These are phyloP conservation scores for Alopecurus myosuroides DNA, from an alignment of 176 grass and related monocot genomes.

Conservation along the genomic window DNA sequence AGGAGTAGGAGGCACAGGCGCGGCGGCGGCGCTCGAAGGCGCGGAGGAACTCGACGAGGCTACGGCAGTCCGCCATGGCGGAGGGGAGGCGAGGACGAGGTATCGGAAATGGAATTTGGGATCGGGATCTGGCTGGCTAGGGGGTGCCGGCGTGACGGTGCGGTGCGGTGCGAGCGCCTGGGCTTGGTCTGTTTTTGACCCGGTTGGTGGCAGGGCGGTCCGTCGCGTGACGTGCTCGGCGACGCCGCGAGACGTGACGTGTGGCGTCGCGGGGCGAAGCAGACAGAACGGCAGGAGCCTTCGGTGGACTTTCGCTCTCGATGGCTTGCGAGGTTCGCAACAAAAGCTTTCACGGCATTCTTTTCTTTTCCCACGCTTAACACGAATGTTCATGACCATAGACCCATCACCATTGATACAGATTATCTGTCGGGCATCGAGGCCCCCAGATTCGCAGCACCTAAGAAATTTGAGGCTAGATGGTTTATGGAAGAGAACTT, in stretches of 20 bases:
- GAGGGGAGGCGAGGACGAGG: background rate
- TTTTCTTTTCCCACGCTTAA: background rate
- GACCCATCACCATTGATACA: no score
- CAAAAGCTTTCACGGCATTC: background rate
- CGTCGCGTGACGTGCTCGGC: background rate
- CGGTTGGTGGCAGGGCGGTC: background rate
- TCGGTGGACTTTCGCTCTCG: background rate
- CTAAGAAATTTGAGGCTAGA: no score
- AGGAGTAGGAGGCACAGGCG: background rate
- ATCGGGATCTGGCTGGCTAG: conserved; percentile 8
- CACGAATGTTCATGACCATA: no score
- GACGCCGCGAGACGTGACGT: background rate
- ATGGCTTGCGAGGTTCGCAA: background rate
- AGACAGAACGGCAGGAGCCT: background rate
- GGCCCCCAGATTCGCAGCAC: no score
- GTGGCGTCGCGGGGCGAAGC: background rate
- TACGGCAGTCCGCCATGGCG: conserved; percentile 80
- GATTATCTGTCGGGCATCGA: no score
- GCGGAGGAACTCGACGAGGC: conserved; percentile 87
- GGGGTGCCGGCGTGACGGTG: no score
- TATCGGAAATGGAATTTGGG: background rate
- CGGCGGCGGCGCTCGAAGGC: conserved; percentile 63
- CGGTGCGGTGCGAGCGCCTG: no score
- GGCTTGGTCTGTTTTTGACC: background rate
- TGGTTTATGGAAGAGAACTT: no score